phyloP scores from a whole-genome alignment of 805 yeast genomes.

The Candida khao-thaluensis region DNA sequence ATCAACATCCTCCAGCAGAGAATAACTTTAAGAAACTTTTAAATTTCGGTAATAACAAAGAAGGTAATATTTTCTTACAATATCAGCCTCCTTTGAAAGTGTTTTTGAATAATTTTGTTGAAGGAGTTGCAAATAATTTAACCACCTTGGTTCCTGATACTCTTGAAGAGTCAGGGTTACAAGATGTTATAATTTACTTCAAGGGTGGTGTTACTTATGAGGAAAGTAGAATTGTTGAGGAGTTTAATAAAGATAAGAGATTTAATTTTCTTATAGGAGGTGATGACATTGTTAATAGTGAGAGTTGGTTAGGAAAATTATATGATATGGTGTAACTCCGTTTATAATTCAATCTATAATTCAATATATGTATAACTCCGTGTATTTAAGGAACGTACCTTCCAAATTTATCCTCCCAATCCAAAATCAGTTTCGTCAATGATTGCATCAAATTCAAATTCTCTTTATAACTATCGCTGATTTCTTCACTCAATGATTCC shows the following conservation, averaged over 20 bases:
- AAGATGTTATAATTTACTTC: conserved; percentile 68
- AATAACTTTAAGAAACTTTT: conserved; percentile 19
- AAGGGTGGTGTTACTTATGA: conserved; percentile 93
- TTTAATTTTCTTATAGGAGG: conserved; percentile 82
- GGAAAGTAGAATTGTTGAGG: conserved; percentile 80
- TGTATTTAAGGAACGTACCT: conserved; percentile 39
- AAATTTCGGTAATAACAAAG: conserved; percentile 17
- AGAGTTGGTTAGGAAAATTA: conserved; percentile 31
- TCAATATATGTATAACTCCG: not conserved
- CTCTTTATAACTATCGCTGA: conserved; percentile 51
- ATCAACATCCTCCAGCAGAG: conserved; percentile 31
- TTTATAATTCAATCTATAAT: not conserved
- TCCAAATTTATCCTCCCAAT: conserved; percentile 79
- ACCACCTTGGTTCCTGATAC: conserved; percentile 41
- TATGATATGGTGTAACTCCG: conserved; percentile 20
- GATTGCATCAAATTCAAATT: conserved; percentile 68
- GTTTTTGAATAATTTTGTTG: conserved; percentile 22
- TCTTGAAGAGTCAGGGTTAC: conserved; percentile 11
- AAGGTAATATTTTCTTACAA: conserved; percentile 84
- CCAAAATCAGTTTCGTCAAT: conserved; percentile 65
- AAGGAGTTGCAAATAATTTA: conserved; percentile 11
- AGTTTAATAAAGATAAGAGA: conserved; percentile 50
- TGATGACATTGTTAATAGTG: conserved; percentile 35
- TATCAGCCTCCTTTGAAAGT: conserved; percentile 73
- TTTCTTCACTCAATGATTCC: conserved; percentile 45